phyloP scores from a whole-genome alignment of 2,329 filamentous ascomycete genomes.

The Xylariaceae sp. region DNA sequence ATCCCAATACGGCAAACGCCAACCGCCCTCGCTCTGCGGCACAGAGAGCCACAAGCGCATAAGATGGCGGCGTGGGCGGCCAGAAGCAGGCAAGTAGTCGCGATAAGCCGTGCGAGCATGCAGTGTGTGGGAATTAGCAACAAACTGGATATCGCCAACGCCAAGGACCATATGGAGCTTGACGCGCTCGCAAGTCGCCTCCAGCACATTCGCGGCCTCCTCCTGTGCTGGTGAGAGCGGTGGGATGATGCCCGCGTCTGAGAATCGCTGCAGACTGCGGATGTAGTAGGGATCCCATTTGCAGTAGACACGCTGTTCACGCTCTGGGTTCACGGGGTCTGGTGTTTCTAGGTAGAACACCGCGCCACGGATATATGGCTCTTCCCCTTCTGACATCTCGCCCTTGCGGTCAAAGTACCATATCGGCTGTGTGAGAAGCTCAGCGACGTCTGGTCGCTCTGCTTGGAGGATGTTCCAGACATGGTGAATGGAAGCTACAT shows the following conservation, averaged over 20 bases:
- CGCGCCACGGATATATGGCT: conserved; percentile 67
- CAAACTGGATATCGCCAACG: conserved; percentile 83
- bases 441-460: conserved; percentile 73
- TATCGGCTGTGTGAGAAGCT: conserved; percentile 68
- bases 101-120: conserved; percentile 80
- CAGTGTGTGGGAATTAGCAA: conserved; percentile 74
- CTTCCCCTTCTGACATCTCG: conserved; percentile 69
- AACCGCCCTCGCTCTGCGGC: conserved; percentile 77
- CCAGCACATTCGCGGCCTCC: conserved; percentile 65
- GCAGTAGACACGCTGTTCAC: conserved; percentile 65
- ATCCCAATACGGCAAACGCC: conserved; percentile 80
- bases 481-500: conserved; percentile 72
- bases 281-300: conserved; percentile 94
- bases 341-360: conserved; percentile 72
- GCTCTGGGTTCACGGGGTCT: conserved; percentile 37
- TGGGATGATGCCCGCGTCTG: conserved; percentile 68
- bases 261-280: conserved; percentile 70
- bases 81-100: conserved; percentile 59
- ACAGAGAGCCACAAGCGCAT: conserved; percentile 83
- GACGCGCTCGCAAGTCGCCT: conserved; percentile 69
- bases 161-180: conserved; percentile 82
- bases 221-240: conserved; percentile 65
- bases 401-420: conserved; percentile 95
- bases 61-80: conserved; percentile 66
- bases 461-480: conserved; percentile 77